phyloP scores from a whole-genome alignment of 208 protist genomes.

The Acanthamoeba healyi region DNA sequence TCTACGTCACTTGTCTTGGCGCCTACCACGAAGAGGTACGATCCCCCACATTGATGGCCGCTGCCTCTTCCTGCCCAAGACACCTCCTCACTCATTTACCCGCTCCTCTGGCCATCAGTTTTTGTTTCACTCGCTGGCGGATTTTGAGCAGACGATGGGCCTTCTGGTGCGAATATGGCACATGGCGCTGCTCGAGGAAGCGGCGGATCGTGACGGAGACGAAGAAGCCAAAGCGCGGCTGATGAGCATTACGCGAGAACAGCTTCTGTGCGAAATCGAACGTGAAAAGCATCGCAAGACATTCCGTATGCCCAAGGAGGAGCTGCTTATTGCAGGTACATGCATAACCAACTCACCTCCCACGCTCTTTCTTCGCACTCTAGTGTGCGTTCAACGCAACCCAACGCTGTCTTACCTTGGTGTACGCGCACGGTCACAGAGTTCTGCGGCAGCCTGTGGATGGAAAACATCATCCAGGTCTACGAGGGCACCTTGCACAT shows the following conservation, averaged over 20 bases:
- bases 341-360: background rate
- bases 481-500: slow-evolving; percentile 64
- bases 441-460: slow-evolving; percentile 54
- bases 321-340: slow-evolving; percentile 33
- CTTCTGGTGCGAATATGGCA: slow-evolving; percentile 47
- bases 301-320: slow-evolving; percentile 52
- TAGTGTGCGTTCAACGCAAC: no score
- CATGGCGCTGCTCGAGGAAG: slow-evolving; percentile 48
- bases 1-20: slow-evolving; percentile 49
- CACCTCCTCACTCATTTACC: background rate
- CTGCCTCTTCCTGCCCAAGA: background rate
- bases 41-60: no score
- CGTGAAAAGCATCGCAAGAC: slow-evolving; percentile 53
- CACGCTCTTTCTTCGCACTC: no score
- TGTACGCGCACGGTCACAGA: background rate
- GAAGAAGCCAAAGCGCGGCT: slow-evolving; percentile 23
- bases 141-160: slow-evolving; percentile 64
- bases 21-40: slow-evolving; percentile 68
- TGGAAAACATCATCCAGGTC: slow-evolving; percentile 56
- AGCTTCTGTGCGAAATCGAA: slow-evolving; percentile 56
- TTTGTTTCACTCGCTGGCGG: slow-evolving; percentile 59
- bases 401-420: no score
- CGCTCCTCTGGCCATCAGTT: background rate
- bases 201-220: slow-evolving; percentile 40
- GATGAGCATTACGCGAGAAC: slow-evolving; percentile 36